A percentile compares a stretch with the other conserved stretches of the same genome.
Conservation (phyloP, 371 early-diverging fungal genomes). For the Mortierella sp. region DNA sequence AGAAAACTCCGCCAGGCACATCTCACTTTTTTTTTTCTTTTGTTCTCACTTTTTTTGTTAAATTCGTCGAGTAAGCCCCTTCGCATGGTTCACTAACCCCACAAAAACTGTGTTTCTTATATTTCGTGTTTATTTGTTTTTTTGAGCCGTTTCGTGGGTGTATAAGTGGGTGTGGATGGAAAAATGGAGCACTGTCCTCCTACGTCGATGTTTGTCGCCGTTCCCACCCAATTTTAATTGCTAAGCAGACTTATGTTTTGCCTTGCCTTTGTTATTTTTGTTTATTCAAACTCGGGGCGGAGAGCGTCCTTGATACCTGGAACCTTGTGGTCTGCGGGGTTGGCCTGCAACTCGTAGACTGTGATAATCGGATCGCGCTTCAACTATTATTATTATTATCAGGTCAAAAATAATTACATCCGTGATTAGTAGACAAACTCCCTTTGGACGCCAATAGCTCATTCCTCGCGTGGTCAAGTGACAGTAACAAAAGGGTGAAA, state of each 20-base stretch:
- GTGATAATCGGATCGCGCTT: conserved; percentile 89
- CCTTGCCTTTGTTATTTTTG: too few species aligned
- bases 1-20: background rate
- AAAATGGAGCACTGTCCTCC: background rate
- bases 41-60: background rate
- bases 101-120: background rate
- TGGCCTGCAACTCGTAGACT: conserved; percentile 88
- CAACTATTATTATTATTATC: conserved; percentile 60
- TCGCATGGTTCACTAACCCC: background rate
- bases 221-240: background rate
- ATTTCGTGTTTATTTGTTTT: background rate
- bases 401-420: conserved; percentile 21
- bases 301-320: conserved; percentile 60
- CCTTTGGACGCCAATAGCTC: background rate
- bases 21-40: background rate
- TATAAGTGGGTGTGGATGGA: background rate
- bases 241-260: too few species aligned
- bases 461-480: background rate
- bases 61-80: conserved; percentile 11
- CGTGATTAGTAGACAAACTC: background rate
- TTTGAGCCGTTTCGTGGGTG: background rate
- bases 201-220: background rate
- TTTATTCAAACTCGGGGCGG: conserved; percentile 63
- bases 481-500: background rate
- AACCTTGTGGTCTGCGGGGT: conserved; percentile 88